Evolutionary conservation across 2,329 filamentous ascomycete genomes (phyloP).

Genomic region (Colletotrichum camelliae): DNA sequence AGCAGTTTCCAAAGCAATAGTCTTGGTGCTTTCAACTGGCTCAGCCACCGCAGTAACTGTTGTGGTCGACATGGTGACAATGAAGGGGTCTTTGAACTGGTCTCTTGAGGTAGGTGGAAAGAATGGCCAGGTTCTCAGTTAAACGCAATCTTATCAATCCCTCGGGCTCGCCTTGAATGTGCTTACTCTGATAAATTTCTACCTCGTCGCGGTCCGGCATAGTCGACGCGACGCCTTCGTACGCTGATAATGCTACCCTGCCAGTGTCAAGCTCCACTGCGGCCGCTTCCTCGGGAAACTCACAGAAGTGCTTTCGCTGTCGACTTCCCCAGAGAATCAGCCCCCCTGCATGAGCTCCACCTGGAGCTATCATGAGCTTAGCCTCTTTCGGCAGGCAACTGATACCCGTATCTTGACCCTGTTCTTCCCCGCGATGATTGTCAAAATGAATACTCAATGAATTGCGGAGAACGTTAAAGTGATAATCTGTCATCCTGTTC

Average conservation of each 20-base stretch:
- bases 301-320: background rate
- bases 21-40: background rate
- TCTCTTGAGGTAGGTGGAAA: background rate
- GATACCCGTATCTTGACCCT: background rate
- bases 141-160: background rate
- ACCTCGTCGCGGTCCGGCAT: background rate
- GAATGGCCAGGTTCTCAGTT: background rate
- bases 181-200: background rate
- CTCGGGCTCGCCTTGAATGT: background rate
- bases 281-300: background rate
- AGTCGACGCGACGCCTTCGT: background rate
- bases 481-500: background rate
- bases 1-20: background rate
- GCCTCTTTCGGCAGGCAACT: background rate
- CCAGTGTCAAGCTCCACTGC: background rate
- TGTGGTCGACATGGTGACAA: background rate
- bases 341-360: background rate
- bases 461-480: background rate
- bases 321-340: background rate
- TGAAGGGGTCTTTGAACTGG: background rate
- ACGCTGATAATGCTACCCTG: background rate
- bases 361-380: background rate
- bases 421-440: background rate
- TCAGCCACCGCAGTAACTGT: background rate
- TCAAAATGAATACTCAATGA: background rate